Evolutionary conservation across 2,329 filamentous ascomycete genomes (phyloP), one percentile per base, ranked within the genome.

Genomic region (Aspergillus sojae): DNA sequence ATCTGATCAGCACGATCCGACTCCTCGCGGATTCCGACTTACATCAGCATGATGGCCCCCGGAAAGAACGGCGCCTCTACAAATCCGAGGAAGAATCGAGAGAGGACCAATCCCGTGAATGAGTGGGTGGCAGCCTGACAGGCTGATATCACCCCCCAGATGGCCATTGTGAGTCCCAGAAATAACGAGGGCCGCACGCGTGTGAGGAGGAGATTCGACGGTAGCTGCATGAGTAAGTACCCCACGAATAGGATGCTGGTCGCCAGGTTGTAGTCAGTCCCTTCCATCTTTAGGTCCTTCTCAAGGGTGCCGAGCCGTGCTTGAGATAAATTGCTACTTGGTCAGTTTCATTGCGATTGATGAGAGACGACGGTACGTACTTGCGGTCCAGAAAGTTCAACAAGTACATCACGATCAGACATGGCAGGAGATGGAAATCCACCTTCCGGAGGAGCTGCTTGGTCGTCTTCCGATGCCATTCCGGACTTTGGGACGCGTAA

Each of bases 211-310:
- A 89, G 78, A 64, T 89, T 89, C 0, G 85, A 88, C 0, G 87
- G 87, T 0, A 89, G 75, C 70, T 89, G 86, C 82, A 88, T 88
- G 14, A 88, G 74, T 0, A 89, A 76, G 67, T 89, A 89, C 4
- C 86, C 78, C 48, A 87, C 84, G 64, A 87, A 88, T 34, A 86
- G 76, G 67, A 86, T 84, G 64, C 81, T 83, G 5, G 83, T 85
- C 12, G 82, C 82, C 1, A 86, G 73, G 66, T 87, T 87, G 69
- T 85, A 88, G 55, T 88, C 83, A 2, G 84, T 87, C 9, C 84
- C 84, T 6, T 71, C 76, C 82, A 88, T 85, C 1, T 74, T 74
- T 0, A 88, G 75, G 61, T 88, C 86, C 26, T 77, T 62, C 62
- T 88, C 85, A 0, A 88, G 75, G 0, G 81, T 80, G 0, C 84